Evolutionary conservation across 257 asterid species (phyloP).

Genomic region (Fraxinus anomala): DNA sequence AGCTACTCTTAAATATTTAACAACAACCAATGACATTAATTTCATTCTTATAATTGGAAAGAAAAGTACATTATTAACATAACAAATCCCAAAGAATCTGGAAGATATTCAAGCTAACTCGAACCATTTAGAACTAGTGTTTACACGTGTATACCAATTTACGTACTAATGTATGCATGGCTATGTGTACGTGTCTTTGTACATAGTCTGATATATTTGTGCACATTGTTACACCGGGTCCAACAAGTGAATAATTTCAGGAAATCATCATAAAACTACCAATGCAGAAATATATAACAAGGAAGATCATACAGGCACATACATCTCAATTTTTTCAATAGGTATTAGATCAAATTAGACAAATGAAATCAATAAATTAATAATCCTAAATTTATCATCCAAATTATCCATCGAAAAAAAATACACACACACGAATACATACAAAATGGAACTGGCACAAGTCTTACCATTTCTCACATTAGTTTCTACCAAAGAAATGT

Average conservation of each 20-base stretch:
- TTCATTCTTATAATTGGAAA: not conserved
- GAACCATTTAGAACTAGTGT: too few relatives aligned
- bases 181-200: too few relatives aligned
- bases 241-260: not conserved
- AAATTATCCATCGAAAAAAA: not conserved
- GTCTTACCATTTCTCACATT: conserved; percentile 34
- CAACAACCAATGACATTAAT: not conserved
- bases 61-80: not conserved
- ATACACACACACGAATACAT: not conserved
- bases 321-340: not conserved
- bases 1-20: not conserved
- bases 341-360: not conserved
- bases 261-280: conserved; percentile 4
- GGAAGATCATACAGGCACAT: not conserved
- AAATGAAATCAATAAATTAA: not conserved
- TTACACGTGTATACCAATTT: too few relatives aligned
- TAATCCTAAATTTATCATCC: conserved; percentile 13
- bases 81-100: not conserved
- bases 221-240: too few relatives aligned
- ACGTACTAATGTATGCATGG: too few relatives aligned
- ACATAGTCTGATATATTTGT: too few relatives aligned
- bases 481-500: conserved; percentile 21
- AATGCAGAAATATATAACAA: not conserved
- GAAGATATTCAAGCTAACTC: too few relatives aligned
- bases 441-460: not conserved